phyloP scores from a whole-genome alignment of 2,329 filamentous ascomycete species.

The Aspergillus nomiae region DNA sequence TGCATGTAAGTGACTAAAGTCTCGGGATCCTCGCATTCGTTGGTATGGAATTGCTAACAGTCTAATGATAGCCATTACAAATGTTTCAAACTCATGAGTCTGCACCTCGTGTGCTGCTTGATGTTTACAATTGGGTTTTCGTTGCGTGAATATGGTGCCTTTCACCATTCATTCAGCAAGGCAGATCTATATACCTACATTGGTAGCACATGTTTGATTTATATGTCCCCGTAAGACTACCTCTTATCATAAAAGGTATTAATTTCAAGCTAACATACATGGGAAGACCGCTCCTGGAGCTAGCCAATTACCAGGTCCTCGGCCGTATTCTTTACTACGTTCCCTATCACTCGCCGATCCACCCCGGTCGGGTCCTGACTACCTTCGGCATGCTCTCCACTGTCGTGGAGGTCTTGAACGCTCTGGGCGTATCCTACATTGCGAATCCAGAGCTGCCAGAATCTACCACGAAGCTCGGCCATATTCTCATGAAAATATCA shows the following conservation, averaged over 20 bases:
- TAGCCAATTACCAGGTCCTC: constrained; percentile 64
- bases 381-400: constrained; percentile 52
- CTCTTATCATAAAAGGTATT: not conserved
- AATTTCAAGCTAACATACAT: not conserved
- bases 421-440: constrained; percentile 40
- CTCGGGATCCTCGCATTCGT: not conserved
- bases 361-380: constrained; percentile 49
- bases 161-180: constrained; percentile 47
- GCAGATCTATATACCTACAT: constrained; percentile 48
- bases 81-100: constrained; percentile 57
- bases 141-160: constrained; percentile 56
- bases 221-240: constrained; percentile 37
- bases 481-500: constrained; percentile 52
- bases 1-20: constrained; percentile 51
- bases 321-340: constrained; percentile 63
- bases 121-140: constrained; percentile 61
- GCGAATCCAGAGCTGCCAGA: constrained; percentile 50
- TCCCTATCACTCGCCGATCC: constrained; percentile 59
- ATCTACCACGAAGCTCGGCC: constrained; percentile 52
- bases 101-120: constrained; percentile 58
- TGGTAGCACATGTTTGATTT: constrained; percentile 44
- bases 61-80: constrained; percentile 53
- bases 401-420: constrained; percentile 45
- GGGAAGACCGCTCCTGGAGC: constrained; percentile 59
- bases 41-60: not conserved